Base-by-base conservation (phyloP, 257 asterid genomes). In the Thymus quinquecostatus region DNA sequence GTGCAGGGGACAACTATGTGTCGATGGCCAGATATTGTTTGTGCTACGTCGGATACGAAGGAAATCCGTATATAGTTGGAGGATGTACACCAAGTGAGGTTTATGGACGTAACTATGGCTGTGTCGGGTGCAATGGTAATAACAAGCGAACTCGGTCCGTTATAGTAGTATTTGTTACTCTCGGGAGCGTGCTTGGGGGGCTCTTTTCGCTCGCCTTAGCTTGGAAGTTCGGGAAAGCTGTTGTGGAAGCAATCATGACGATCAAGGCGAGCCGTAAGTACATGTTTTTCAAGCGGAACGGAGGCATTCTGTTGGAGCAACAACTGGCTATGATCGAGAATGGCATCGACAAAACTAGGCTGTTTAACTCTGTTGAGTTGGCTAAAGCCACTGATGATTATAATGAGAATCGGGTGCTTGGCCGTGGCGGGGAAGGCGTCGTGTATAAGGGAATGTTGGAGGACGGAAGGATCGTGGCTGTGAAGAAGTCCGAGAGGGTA, bases 401-500 rank as follows among this genome's bases (percentile, higher is more conserved):
- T 5, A 74, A 61, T 47, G 79, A 71, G 47, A 77, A 80, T 47
- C 73, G 82, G 6, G 27, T 83, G 32, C 76, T 83, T 6, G 88
- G 85, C 8, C 82, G 69, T 0, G 87, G 87, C 9, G 87, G 87
- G 58, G 83, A 83, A 64, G 87, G 87, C 40, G 72, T 82, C 0
- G 85, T 80, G 64, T 79, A 82, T 62, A 82, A 82, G 53, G 87
- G 87, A 56, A 79, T 82, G 87, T 5, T 80, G 44, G 54, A 12
- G 2, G 78, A 83, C 60, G 85, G 81, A 32, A 75, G 55, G 68
- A 75, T 83, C 7, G 83, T 77, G 59, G 87, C 87, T 0, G 77
- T 83, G 38, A 83, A 83, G 75, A 80, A 68, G 65, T 75, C 78
- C 34, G 60, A 53, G 34, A 68, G 14, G 59, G 71, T 71, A 2